Percentiles rank a stretch among this genome's conserved stretches.
Evolutionary conservation across 495 filamentous ascomycete species (phyloP).

Genomic region (Penicillium diatomitis): DNA sequence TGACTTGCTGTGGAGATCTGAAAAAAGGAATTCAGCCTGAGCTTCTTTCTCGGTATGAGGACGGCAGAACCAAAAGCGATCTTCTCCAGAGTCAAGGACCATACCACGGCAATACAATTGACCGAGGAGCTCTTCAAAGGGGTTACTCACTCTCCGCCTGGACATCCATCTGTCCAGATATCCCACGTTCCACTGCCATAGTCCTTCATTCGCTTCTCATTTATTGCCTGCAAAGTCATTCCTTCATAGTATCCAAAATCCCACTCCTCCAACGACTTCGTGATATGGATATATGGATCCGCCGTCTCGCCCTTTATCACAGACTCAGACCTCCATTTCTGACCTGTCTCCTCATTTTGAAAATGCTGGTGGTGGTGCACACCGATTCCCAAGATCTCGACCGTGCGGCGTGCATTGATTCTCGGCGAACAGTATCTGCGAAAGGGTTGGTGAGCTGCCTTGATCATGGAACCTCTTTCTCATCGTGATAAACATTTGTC

Average conservation of each 20-base stretch:
- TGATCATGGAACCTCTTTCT: too few species aligned
- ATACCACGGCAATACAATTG: too few species aligned
- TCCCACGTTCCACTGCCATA: slow-evolving; percentile 10
- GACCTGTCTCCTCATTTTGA: not conserved
- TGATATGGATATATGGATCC: slow-evolving; percentile 3
- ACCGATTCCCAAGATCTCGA: slow-evolving; percentile 6
- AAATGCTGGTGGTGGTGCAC: slow-evolving; percentile 5
- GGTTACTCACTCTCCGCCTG: slow-evolving; percentile 10
- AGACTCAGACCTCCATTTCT: not conserved
- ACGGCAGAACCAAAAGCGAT: too few species aligned
- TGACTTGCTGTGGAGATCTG: slow-evolving; percentile 8
- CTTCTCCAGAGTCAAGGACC: too few species aligned
- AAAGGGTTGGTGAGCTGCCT: not conserved
- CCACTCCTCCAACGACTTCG: slow-evolving; percentile 7
- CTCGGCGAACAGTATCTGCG: slow-evolving; percentile 7
- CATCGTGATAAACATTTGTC: too few species aligned
- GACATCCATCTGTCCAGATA: slow-evolving; percentile 27
- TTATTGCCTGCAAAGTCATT: slow-evolving; percentile 2
- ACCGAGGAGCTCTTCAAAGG: not conserved
- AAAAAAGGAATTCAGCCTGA: not conserved
- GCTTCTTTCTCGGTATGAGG: too few species aligned
- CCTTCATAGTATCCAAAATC: slow-evolving; percentile 12
- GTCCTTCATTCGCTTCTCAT: not conserved
- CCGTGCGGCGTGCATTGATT: slow-evolving; percentile 4
- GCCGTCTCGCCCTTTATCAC: not conserved